These are phyloP conservation scores for Cyclocybe cylindracea DNA, from an alignment of 768 basidiomycete species.

Conservation along the genomic window DNA sequence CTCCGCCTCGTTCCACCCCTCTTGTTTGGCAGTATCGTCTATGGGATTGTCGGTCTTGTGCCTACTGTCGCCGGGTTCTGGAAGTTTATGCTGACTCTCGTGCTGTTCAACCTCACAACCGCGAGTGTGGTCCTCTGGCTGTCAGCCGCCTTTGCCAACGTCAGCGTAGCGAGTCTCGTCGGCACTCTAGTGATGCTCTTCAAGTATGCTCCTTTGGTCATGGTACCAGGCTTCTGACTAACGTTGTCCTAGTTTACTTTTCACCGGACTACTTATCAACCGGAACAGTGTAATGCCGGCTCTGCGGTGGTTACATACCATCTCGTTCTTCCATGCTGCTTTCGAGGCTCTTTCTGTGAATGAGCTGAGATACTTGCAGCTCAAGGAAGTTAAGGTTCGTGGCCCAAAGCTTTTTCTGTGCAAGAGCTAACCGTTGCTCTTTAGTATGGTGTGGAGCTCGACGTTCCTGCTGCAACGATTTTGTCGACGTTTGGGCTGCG, in stretches of 20 bases:
- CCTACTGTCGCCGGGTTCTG: slow-evolving; percentile 89
- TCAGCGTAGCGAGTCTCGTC: slow-evolving; percentile 88
- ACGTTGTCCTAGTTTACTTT: slow-evolving; percentile 65
- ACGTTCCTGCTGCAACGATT: slow-evolving; percentile 95
- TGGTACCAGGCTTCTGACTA: background rate
- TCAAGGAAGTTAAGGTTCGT: slow-evolving; percentile 86
- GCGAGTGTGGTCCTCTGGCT: slow-evolving; percentile 90
- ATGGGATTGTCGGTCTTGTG: slow-evolving; percentile 93
- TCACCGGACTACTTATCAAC: slow-evolving; percentile 95
- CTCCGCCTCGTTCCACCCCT: slow-evolving; percentile 93
- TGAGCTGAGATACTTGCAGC: slow-evolving; percentile 89
- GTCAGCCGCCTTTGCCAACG: slow-evolving; percentile 85
- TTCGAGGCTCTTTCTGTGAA: slow-evolving; percentile 98
- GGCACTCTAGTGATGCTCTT: slow-evolving; percentile 97
- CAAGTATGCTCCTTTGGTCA: slow-evolving; percentile 57
- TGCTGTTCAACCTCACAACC: slow-evolving; percentile 95
- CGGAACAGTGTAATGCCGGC: slow-evolving; percentile 75
- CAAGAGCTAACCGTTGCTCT: background rate
- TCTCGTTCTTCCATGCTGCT: slow-evolving; percentile 98
- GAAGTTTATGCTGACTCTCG: slow-evolving; percentile 97
- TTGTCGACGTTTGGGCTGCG: slow-evolving; percentile 91
- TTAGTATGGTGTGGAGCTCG: slow-evolving; percentile 95
- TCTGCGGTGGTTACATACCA: slow-evolving; percentile 84
- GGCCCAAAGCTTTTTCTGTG: background rate
- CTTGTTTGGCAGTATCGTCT: slow-evolving; percentile 94